Evolutionary conservation across 257 asterid species (phyloP).

Genomic region (Solanum gracilifrons): DNA sequence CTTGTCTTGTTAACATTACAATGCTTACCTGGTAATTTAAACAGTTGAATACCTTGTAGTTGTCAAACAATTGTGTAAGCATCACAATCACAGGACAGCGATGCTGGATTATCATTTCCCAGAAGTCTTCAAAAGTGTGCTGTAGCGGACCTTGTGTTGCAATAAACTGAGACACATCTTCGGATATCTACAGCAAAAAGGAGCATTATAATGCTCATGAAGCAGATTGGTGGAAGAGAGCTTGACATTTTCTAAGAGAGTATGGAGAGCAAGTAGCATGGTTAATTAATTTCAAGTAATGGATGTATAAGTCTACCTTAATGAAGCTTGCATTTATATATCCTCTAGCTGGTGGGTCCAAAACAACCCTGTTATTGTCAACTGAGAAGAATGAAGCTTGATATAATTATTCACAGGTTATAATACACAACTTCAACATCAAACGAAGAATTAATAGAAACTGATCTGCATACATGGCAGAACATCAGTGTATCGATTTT

Average conservation of each 20-base stretch:
- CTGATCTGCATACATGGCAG: conserved; percentile 55
- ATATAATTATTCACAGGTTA: conserved; percentile 1
- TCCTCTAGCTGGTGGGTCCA: conserved; percentile 67
- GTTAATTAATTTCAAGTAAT: background rate
- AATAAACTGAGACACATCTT: conserved; percentile 56
- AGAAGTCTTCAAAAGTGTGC: conserved; percentile 76
- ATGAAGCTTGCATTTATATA: conserved; percentile 84
- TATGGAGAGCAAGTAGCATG: background rate
- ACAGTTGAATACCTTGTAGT: conserved; percentile 39
- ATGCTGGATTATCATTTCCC: conserved; percentile 85
- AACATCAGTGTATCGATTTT: conserved; percentile 87
- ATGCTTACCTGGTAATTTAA: background rate
- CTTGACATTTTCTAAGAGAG: background rate
- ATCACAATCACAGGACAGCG: conserved; percentile 74
- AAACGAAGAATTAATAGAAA: background rate
- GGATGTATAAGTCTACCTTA: conserved; percentile 23
- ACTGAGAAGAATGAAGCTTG: conserved; percentile 31
- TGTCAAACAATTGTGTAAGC: conserved; percentile 81
- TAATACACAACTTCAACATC: background rate
- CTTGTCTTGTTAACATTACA: background rate
- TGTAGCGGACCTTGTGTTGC: conserved; percentile 97
- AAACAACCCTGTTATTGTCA: conserved; percentile 68
- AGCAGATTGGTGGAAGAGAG: background rate
- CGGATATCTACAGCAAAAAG: conserved; percentile 48
- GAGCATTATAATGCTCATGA: background rate